Evolutionary conservation across 1,284 basidiomycete species (phyloP).

Genomic region (Phellopilus nigrolimitatus): DNA sequence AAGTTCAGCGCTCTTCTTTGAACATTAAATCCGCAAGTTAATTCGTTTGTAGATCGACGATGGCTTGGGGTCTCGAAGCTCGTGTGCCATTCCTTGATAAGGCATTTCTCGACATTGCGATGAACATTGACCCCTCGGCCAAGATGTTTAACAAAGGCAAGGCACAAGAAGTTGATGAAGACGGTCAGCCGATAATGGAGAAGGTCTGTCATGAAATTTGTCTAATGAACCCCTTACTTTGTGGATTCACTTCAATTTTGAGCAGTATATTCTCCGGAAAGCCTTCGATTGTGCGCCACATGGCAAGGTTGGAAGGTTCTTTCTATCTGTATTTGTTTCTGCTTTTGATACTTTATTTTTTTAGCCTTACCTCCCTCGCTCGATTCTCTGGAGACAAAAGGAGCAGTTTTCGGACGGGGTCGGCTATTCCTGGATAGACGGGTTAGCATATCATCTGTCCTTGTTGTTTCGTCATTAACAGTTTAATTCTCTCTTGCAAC

Average conservation of each 20-base stretch:
- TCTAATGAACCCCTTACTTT: background rate
- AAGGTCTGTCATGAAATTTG: constrained; percentile 52
- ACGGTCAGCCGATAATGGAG: constrained; percentile 89
- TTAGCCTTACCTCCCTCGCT: constrained; percentile 91
- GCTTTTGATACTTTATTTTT: constrained; percentile 29
- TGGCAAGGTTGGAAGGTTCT: constrained; percentile 56
- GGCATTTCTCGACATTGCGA: constrained; percentile 88
- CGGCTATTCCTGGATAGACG: constrained; percentile 99
- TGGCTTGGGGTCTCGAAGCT: constrained; percentile 99
- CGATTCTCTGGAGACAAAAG: constrained; percentile 98
- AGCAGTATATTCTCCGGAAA: constrained; percentile 91
- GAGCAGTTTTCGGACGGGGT: constrained; percentile 99
- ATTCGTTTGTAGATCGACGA: constrained; percentile 69
- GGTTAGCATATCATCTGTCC: constrained; percentile 41
- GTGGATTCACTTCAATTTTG: background rate
- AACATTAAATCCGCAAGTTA: constrained; percentile 2
- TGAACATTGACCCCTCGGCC: constrained; percentile 85
- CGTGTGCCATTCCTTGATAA: constrained; percentile 99
- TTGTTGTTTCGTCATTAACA: background rate
- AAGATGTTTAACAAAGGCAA: constrained; percentile 91
- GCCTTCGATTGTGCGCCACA: constrained; percentile 90
- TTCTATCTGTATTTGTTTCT: constrained; percentile 11
- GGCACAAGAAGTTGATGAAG: constrained; percentile 72
- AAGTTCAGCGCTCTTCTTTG: constrained; percentile 51
- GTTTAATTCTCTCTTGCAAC: background rate